Base-by-base conservation (phyloP, 257 asterid species). In the Linaria vulgaris region DNA sequence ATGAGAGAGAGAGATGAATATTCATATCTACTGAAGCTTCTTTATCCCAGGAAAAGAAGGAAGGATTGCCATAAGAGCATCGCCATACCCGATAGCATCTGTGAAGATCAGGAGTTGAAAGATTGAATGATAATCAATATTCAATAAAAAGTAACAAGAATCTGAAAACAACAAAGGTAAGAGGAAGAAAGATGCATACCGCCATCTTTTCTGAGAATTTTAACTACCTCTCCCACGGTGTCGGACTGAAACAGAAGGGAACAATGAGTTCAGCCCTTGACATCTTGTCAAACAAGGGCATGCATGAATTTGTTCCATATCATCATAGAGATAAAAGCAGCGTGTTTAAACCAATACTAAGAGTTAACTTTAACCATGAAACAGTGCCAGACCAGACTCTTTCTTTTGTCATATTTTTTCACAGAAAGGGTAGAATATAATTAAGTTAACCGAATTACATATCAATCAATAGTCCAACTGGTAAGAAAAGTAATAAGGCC, bases 11-110 rank as follows among this genome's bases (percentile, higher is more conserved):
- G 41, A 34, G 41, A 34, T 3, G 41, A 34, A 34, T 34, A 1
- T 34, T 34, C 10, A 34, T 7, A 34, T 34, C 41, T 79, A 70
- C 51, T 80, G 79, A 63, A 83, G 89, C 80, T 80, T 85, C 82
- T 79, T 80, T 57, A 91, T 86, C 48, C 98, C 96, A n/a, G 94
- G 96, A 78, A 91, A 87, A 5, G 91, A 88, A 74, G 97, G 97
- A 58, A 84, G 90, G 59, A 91, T 44, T 16, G 94, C 87, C 21
- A 91, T 82, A 37, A 91, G 87, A 59, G 91, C 81, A 50, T 91
- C 98, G 0, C 88, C 95, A 39, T 91, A 91, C 12, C 95, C 98
- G 62, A 91, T 92, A 3, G 85, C 88, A 17, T 82, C 98, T 91
- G 86, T 72, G 14, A 54, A 43, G 16, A 12, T 68, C 54, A 38